A percentile compares a stretch with the other conserved stretches of the same genome.
Evolutionary conservation across 306 rosid species (phyloP).

Genomic region (Amphicarpaea edgeworthii): DNA sequence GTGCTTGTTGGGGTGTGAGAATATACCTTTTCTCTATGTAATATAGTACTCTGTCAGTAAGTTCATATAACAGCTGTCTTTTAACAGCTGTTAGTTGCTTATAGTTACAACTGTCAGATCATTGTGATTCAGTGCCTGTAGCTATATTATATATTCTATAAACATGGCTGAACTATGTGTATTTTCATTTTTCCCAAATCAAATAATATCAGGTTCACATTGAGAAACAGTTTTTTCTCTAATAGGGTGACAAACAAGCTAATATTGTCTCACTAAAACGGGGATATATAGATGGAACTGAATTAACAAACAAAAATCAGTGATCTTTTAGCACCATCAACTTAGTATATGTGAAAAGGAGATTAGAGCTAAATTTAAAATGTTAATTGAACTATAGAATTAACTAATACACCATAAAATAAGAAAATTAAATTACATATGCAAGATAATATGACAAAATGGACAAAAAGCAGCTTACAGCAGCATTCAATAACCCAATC

Average conservation of each 20-base stretch:
- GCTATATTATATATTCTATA: no score
- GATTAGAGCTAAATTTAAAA: conserved; percentile 15
- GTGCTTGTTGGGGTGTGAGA: no score
- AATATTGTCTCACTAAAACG: not conserved
- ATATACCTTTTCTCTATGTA: no score
- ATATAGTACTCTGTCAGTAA: no score
- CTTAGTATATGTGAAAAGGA: conserved; percentile 11
- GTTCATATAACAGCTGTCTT: no score
- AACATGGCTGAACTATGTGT: not conserved
- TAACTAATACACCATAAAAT: conserved; percentile 4
- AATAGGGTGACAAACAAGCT: conserved; percentile 17
- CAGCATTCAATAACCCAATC: conserved; percentile 76
- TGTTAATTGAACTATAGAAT: not conserved
- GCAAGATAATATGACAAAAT: not conserved
- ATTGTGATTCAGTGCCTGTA: no score
- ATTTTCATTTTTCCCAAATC: not conserved
- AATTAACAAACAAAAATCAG: conserved; percentile 16
- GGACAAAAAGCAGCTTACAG: conserved; percentile 67
- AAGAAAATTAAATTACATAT: conserved; percentile 9
- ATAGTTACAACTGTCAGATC: no score
- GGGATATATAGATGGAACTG: not conserved
- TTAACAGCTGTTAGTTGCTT: no score
- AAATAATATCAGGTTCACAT: not conserved
- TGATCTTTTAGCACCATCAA: conserved; percentile 2
- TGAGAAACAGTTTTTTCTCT: not conserved